Evolutionary conservation across 2,329 filamentous ascomycete species (phyloP), one percentile per base, ranked within the genome.

Genomic region (Dryadomyces sulphureus): DNA sequence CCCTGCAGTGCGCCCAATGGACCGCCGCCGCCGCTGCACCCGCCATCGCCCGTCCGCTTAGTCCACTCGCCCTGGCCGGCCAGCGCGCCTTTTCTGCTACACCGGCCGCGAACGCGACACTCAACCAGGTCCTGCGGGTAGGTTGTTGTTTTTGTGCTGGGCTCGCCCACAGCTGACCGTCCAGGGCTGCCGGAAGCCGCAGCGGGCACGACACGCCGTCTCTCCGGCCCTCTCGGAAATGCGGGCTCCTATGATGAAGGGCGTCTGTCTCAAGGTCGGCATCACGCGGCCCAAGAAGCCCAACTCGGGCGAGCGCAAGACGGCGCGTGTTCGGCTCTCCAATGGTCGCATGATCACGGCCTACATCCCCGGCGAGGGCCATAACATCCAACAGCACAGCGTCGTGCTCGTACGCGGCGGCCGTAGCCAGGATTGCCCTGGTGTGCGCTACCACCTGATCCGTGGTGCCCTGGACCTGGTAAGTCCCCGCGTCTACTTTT

Each of bases 371-470:
- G 92, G 92, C 45, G 90, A 96, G 75, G 90, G 92, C 42, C 92
- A 98, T 68, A 98, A 96, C 65, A 89, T 96, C 54, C 90, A 96
- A 72, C 92, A 96, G 73, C 93, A 98, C 71, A 93, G 84, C 57
- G 92, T 98, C 41, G 92, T 98, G 47, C 71, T 96, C 54, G 89
- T 98, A n/a, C 75, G 92, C 54, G 92, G 92, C 48, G 92, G 92
- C 2, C 75, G 92, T 61, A 80, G 79, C 53, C 92, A 96, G 75
- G 92, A 98, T 79, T 98, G 92, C 69, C 92, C 92, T 50, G 92
- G 92, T 80, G 92, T 98, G 65, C 81, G 89, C 60, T 98, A 98
- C 63, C 87, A 93, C 64, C 69, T 95, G 57, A 85, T 98, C 38
- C 73, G 92, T 60, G 92, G 92, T 27, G 86, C 89, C 19, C 69